Evolutionary conservation across 2,329 filamentous ascomycete species (phyloP), one percentile per base, ranked within the genome.

Genomic region (Fonsecaea monophora): DNA sequence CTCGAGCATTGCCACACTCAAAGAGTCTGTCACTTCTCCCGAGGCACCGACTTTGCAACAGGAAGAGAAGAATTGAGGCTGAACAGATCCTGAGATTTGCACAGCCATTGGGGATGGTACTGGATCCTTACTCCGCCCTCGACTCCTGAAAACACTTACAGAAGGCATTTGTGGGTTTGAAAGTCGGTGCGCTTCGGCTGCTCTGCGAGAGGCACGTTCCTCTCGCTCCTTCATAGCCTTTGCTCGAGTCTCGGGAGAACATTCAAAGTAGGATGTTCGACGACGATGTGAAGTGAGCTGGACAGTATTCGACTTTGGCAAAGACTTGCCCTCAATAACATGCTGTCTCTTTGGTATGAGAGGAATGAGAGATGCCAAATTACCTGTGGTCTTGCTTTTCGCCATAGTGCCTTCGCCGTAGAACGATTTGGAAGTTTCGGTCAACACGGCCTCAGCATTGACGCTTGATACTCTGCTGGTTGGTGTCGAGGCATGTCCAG

Each of bases 351-450:
- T 68, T 48, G 61, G 48, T 25, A 62, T 58, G 18, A 53, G 59
- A 18, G 68, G 66, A 10, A 68, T 63, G n/a, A 70, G 45, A 10
- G 67, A 64, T 9, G 63, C 61, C 25, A 71, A 42, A 30, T 72
- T 68, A 13, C 70, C 67, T 4, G 70, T 72, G 13, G 70, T 71
- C 56, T 71, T 72, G 54, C 70, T 72, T 45, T 72, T 71, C 18
- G 67, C 45, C 25, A 72, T 38, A 34, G 30, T 45, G n/a, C 62
- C 59, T 32, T 63, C 57, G 8, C 68, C 68, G 50, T 69, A 66
- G 38, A 69, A 62, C 9, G 25, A 2, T 9, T 48, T 64, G 4
- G 68, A 57, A 15, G 25, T 25, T 3, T 15, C 63, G 13, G 57
- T 62, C 25, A 69, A 50, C 7, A 58, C 55, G 53, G 65, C 62